Conservation (phyloP, 2,329 filamentous ascomycete species). For the Exutisphaerella laricina region DNA sequence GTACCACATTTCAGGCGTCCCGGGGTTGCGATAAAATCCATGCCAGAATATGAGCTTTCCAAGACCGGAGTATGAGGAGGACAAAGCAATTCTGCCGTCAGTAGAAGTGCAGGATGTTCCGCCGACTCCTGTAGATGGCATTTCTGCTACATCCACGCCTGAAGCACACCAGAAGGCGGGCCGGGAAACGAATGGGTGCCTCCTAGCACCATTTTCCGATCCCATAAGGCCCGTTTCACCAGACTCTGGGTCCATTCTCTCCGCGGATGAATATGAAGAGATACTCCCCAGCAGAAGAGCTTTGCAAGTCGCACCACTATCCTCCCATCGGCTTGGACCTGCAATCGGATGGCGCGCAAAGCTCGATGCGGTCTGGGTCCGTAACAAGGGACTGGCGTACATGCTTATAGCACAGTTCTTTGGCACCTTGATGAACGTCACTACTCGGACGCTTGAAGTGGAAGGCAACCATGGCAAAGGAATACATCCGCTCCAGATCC, state of each 20-base stretch:
- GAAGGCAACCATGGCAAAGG: slow-evolving; percentile 60
- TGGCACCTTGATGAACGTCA: slow-evolving; percentile 78
- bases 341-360: slow-evolving; percentile 18
- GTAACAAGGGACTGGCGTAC: slow-evolving; percentile 66
- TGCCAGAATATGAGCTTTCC: slow-evolving; percentile 19
- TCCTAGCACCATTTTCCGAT: slow-evolving; percentile 25
- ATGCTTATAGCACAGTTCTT: slow-evolving; percentile 76
- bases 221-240: slow-evolving; percentile 38
- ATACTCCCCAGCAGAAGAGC: slow-evolving; percentile 16
- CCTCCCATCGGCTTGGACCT: background rate
- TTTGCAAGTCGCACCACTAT: slow-evolving; percentile 1
- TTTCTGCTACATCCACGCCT: slow-evolving; percentile 4
- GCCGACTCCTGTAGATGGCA: slow-evolving; percentile 1
- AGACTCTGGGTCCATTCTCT: slow-evolving; percentile 40
- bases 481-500: slow-evolving; percentile 78
- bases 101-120: slow-evolving; percentile 3
- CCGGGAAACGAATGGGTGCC: slow-evolving; percentile 19
- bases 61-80: slow-evolving; percentile 13
- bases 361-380: slow-evolving; percentile 48
- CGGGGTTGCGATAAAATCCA: too few species aligned
- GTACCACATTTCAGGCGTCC: too few species aligned
- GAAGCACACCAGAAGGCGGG: slow-evolving; percentile 6
- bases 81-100: slow-evolving; percentile 7
- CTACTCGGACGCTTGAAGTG: slow-evolving; percentile 67
- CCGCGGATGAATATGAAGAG: slow-evolving; percentile 32